phyloP scores from a whole-genome alignment of 2,329 filamentous ascomycete genomes.

The Claviceps purpurea region DNA sequence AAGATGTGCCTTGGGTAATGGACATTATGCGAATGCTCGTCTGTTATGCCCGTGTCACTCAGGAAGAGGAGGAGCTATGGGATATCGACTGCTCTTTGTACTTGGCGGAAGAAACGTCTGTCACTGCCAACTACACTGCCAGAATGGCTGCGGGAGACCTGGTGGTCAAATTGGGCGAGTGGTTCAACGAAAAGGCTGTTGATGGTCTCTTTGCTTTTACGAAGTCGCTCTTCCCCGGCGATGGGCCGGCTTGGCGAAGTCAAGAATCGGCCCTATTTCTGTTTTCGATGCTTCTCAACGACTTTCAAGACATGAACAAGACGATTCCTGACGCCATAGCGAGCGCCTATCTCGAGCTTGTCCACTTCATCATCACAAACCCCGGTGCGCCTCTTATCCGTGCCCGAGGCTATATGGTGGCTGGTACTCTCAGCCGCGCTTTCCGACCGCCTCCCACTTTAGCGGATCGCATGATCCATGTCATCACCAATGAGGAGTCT shows the following conservation, averaged over 20 bases:
- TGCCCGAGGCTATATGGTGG: conserved; percentile 76
- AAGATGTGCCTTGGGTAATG: conserved; percentile 65
- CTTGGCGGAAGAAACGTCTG: conserved; percentile 84
- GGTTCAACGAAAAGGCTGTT: conserved; percentile 63
- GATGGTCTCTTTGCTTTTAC: conserved; percentile 70
- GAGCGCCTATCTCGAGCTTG: conserved; percentile 64
- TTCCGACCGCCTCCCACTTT: conserved; percentile 50
- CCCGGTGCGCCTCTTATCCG: conserved; percentile 63
- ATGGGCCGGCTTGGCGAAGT: conserved; percentile 38
- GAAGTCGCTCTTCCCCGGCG: conserved; percentile 53
- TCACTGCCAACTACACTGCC: conserved; percentile 92
- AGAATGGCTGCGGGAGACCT: conserved; percentile 86
- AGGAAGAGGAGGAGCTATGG: conserved; percentile 90
- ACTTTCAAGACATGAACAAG: conserved; percentile 68
- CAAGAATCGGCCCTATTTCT: conserved; percentile 78
- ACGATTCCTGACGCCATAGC: conserved; percentile 55
- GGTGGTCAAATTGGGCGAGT: conserved; percentile 83
- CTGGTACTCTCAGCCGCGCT: conserved; percentile 63
- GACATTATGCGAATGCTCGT: conserved; percentile 79
- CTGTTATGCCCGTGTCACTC: conserved; percentile 77
- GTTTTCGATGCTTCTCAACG: conserved; percentile 69
- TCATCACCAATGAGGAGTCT: conserved; percentile 60
- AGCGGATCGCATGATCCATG: conserved; percentile 59
- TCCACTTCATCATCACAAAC: conserved; percentile 61
- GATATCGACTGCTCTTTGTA: conserved; percentile 94